phyloP scores from a whole-genome alignment of 495 filamentous ascomycete species.

The Hypomontagnella monticulosa region DNA sequence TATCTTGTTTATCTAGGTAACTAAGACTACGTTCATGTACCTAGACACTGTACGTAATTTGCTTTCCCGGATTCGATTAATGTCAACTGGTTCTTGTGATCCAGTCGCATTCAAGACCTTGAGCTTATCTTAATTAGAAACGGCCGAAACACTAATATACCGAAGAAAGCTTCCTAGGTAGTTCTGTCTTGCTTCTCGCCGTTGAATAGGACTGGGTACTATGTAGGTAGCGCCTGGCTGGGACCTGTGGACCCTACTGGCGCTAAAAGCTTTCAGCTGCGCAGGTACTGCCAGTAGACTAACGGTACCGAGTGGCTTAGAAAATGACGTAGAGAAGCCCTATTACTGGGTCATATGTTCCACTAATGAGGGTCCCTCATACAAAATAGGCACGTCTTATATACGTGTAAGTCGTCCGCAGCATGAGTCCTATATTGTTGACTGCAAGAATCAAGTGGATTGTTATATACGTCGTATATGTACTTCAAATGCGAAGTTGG shows the following conservation, averaged over 20 bases:
- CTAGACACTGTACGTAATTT: slow-evolving; percentile 16
- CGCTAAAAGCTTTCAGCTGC: slow-evolving; percentile 3
- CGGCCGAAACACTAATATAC: slow-evolving; percentile 7
- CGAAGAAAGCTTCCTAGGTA: neutral
- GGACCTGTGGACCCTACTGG: slow-evolving; percentile 23
- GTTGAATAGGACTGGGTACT: too few relatives aligned
- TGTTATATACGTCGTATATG: too few relatives aligned
- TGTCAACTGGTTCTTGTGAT: slow-evolving; percentile 19
- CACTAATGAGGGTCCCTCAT: slow-evolving; percentile 1
- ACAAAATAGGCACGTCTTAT: neutral
- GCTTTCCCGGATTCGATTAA: neutral
- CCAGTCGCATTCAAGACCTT: slow-evolving; percentile 8
- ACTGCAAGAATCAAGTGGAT: too few relatives aligned
- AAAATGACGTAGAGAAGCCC: slow-evolving; percentile 26
- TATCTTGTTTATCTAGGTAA: too few relatives aligned
- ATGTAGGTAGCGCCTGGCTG: slow-evolving; percentile 20
- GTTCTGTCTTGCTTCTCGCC: slow-evolving; percentile 6
- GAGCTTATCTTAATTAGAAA: slow-evolving; percentile 26
- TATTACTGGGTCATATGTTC: slow-evolving; percentile 8
- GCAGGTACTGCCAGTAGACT: neutral
- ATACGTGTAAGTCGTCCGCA: too few relatives aligned
- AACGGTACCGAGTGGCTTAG: slow-evolving; percentile 24
- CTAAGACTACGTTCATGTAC: too few relatives aligned
- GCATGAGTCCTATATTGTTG: too few relatives aligned
- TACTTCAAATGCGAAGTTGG: too few relatives aligned